A percentile compares a stretch with the other conserved stretches of the same genome.
phyloP scores from a whole-genome alignment of 192 early-diverging fungal genomes.

The Coemansia sp. region DNA sequence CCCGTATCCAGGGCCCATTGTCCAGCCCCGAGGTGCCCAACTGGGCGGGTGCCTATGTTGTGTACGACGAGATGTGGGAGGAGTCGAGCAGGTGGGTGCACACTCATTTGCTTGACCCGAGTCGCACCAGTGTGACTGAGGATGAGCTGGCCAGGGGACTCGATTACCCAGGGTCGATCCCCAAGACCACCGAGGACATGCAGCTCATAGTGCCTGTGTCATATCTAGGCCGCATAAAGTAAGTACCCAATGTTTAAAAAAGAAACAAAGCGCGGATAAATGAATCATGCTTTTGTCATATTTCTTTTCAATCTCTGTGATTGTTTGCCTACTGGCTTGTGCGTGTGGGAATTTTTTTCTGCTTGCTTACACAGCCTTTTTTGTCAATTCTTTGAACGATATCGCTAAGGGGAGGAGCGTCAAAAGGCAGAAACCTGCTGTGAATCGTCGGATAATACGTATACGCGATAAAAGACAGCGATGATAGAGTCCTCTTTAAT shows the following conservation, averaged over 20 bases:
- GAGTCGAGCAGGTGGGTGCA: slow-evolving; percentile 20
- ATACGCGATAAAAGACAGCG: too few relatives aligned
- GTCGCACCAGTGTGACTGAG: slow-evolving; percentile 9
- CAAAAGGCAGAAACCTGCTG: too few relatives aligned
- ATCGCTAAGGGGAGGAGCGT: too few relatives aligned
- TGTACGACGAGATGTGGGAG: slow-evolving; percentile 31
- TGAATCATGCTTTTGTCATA: too few relatives aligned
- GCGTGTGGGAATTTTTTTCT: neutral
- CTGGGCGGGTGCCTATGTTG: slow-evolving; percentile 39
- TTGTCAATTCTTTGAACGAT: too few relatives aligned
- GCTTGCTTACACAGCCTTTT: too few relatives aligned
- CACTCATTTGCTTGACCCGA: slow-evolving; percentile 13
- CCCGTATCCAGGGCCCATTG: slow-evolving; percentile 20
- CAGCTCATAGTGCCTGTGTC: slow-evolving; percentile 35
- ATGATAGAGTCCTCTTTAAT: too few relatives aligned
- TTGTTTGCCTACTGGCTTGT: too few relatives aligned
- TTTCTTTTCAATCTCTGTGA: too few relatives aligned
- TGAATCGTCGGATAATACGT: too few relatives aligned
- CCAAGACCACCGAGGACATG: slow-evolving; percentile 25
- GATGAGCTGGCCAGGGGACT: slow-evolving; percentile 27
- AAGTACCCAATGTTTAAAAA: too few relatives aligned
- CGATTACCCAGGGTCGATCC: slow-evolving; percentile 43
- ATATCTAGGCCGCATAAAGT: slow-evolving; percentile 47
- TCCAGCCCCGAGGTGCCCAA: slow-evolving; percentile 28
- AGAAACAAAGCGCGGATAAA: too few relatives aligned